phyloP scores from a whole-genome alignment of 2,329 filamentous ascomycete genomes.

The Madurella fahalii region DNA sequence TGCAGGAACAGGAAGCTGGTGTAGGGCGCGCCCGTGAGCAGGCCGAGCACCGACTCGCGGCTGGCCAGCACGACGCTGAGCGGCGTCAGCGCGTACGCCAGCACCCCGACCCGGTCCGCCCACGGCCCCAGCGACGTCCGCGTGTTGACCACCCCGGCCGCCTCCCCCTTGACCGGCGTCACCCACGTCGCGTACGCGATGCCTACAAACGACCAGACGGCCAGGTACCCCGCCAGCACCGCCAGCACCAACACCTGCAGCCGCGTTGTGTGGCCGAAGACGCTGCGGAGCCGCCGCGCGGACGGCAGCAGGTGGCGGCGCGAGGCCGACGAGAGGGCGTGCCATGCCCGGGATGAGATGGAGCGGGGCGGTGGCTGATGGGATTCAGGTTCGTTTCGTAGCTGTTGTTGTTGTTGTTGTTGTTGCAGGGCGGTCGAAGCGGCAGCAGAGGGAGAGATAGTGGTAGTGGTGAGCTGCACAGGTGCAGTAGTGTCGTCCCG shows the following conservation, averaged over 20 bases:
- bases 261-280: slow-evolving; percentile 66
- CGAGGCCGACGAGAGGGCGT: slow-evolving; percentile 38
- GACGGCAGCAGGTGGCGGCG: slow-evolving; percentile 50
- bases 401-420: background rate
- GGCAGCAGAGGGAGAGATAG: no score
- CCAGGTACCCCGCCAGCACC: slow-evolving; percentile 57
- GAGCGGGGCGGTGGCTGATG: background rate
- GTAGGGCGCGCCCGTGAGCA: slow-evolving; percentile 69
- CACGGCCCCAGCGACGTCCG: slow-evolving; percentile 63
- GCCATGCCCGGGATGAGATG: slow-evolving; percentile 29
- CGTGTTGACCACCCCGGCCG: slow-evolving; percentile 54
- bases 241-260: slow-evolving; percentile 62
- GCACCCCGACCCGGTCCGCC: slow-evolving; percentile 63
- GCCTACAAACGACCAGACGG: slow-evolving; percentile 65
- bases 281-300: slow-evolving; percentile 46
- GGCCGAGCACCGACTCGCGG: slow-evolving; percentile 65
- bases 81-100: slow-evolving; percentile 72
- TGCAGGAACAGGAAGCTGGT: slow-evolving; percentile 76
- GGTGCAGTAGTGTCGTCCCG: slow-evolving; percentile 12
- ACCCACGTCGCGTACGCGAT: slow-evolving; percentile 66
- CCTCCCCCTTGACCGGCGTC: slow-evolving; percentile 58
- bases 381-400: background rate
- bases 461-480: slow-evolving; percentile 10
- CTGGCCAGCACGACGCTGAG: slow-evolving; percentile 63
- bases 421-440: no score